These are phyloP conservation scores for Ricinus communis DNA, from an alignment of 345 rosid species.

Conservation along the genomic window DNA sequence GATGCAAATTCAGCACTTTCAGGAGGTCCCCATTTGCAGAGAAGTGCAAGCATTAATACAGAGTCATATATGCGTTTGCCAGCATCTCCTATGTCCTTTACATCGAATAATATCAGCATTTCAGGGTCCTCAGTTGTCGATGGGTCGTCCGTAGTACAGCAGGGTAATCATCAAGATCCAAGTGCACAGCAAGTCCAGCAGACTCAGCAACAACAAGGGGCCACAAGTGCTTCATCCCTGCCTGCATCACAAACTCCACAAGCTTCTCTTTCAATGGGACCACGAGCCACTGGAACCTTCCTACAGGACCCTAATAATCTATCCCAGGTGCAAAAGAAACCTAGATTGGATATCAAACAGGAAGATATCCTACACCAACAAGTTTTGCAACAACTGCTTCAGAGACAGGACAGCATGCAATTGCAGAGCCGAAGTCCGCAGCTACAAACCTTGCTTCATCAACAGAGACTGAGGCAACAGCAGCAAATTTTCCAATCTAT, in stretches of 20 bases:
- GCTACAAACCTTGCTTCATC: conserved; percentile 68
- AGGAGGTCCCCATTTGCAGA: conserved; percentile 84
- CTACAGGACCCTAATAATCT: conserved; percentile 69
- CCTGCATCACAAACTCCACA: conserved; percentile 65
- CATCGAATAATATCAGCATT: conserved; percentile 87
- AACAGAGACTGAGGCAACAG: conserved; percentile 62
- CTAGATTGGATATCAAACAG: conserved; percentile 76
- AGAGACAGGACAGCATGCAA: conserved; percentile 80
- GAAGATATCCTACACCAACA: conserved; percentile 89
- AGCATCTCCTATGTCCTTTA: conserved; percentile 87
- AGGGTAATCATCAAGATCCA: conserved; percentile 63
- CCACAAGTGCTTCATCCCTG: conserved; percentile 73
- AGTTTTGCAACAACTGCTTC: conserved; percentile 75
- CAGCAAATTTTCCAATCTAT: conserved; percentile 70
- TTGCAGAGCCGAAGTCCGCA: conserved; percentile 71
- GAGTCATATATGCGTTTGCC: conserved; percentile 96
- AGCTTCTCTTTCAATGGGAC: conserved; percentile 55
- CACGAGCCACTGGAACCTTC: conserved; percentile 60
- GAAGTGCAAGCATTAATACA: conserved; percentile 91
- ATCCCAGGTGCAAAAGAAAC: conserved; percentile 75
- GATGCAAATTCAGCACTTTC: conserved; percentile 96
- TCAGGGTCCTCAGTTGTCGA: conserved; percentile 87
- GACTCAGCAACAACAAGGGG: conserved; percentile 62
- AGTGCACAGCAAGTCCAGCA: conserved; percentile 57
- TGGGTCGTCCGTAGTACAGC: conserved; percentile 78